phyloP scores from a whole-genome alignment of 2,329 filamentous ascomycete species.

The Gnomoniopsis smithogilvyi region DNA sequence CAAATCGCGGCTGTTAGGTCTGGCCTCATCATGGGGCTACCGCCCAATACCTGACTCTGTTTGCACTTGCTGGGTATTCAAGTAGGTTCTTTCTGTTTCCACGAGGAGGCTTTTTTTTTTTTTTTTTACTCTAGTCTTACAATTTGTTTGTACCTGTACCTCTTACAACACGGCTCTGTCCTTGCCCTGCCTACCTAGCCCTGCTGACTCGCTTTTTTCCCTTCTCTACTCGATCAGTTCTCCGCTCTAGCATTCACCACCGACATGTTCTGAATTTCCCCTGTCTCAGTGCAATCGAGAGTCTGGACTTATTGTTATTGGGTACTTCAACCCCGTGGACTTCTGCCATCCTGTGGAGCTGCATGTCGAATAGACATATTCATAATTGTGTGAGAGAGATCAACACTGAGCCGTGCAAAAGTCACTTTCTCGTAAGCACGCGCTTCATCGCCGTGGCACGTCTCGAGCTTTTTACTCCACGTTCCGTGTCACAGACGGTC shows the following conservation, averaged over 20 bases:
- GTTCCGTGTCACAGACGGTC: conserved; percentile 13
- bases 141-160: conserved; percentile 3
- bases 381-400: not conserved
- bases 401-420: conserved; percentile 5
- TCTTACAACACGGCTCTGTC: not conserved
- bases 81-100: conserved; percentile 7
- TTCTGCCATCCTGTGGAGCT: not conserved
- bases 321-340: not conserved
- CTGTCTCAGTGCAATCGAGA: not conserved
- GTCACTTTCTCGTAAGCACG: conserved; percentile 10
- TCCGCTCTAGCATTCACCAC: not conserved
- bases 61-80: not conserved
- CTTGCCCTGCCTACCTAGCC: not conserved
- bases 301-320: not conserved
- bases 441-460: conserved; percentile 9
- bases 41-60: conserved; percentile 14
- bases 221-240: not conserved
- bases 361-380: not conserved
- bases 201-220: not conserved
- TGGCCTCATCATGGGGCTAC: conserved; percentile 2
- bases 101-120: conserved; percentile 5
- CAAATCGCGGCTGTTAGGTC: conserved; percentile 14
- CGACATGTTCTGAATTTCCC: not conserved
- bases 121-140: conserved; percentile 5
- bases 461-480: conserved; percentile 10